Evolutionary conservation across 2,329 filamentous ascomycete species (phyloP).

Genomic region (Phaeoacremonium minimum): DNA sequence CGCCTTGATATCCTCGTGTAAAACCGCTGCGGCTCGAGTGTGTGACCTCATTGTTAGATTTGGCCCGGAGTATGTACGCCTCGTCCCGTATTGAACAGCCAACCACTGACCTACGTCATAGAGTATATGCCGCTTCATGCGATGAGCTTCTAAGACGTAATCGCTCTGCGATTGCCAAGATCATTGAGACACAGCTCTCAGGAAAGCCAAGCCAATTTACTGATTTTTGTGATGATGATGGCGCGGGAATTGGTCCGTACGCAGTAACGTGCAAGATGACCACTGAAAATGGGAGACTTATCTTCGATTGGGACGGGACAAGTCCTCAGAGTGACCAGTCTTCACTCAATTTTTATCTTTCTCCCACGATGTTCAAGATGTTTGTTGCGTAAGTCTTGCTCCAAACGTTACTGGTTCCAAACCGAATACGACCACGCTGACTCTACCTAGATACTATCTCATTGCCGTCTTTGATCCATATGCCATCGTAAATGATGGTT

Average conservation of each 20-base stretch:
- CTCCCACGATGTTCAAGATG: constrained; percentile 45
- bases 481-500: constrained; percentile 44
- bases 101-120: no score
- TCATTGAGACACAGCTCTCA: constrained; percentile 39
- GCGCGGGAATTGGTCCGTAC: constrained; percentile 37
- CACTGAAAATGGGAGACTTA: constrained; percentile 33
- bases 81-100: background rate
- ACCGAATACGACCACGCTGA: no score
- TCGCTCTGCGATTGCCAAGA: constrained; percentile 34
- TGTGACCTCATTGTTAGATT: constrained; percentile 39
- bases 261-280: constrained; percentile 41
- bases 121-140: constrained; percentile 38
- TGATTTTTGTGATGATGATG: constrained; percentile 45
- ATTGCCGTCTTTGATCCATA: constrained; percentile 43
- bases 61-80: constrained; percentile 22
- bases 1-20: constrained; percentile 40
- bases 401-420: no score
- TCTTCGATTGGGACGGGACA: constrained; percentile 44
- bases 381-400: constrained; percentile 36
- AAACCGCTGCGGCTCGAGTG: constrained; percentile 36
- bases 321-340: constrained; percentile 37
- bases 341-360: constrained; percentile 45
- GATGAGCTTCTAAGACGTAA: constrained; percentile 38
- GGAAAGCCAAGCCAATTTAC: constrained; percentile 36
- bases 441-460: constrained; percentile 28